Evolutionary conservation across 2,329 filamentous ascomycete species (phyloP).

Genomic region (Plenodomus lindquistii): DNA sequence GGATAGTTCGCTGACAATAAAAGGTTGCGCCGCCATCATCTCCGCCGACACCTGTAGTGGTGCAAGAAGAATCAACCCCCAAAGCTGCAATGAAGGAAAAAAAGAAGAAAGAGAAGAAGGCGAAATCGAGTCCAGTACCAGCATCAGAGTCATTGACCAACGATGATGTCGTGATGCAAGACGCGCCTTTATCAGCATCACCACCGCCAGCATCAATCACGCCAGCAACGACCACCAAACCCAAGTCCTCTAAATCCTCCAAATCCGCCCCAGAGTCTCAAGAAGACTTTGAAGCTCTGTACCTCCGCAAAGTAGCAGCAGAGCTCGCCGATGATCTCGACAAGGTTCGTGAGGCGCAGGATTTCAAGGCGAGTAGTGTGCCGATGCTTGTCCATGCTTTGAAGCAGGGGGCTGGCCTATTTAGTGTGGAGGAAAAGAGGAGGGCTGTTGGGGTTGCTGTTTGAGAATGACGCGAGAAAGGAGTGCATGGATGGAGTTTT

Average conservation of each 20-base stretch:
- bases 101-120: conserved; percentile 17
- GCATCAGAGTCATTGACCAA: conserved; percentile 2
- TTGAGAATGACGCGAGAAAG: not conserved
- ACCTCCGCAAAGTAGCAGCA: conserved; percentile 68
- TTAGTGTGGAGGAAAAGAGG: conserved; percentile 58
- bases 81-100: not conserved
- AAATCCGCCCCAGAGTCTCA: conserved; percentile 5
- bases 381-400: conserved; percentile 69
- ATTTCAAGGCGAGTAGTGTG: conserved; percentile 68
- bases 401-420: conserved; percentile 68
- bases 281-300: conserved; percentile 63
- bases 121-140: conserved; percentile 3
- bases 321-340: conserved; percentile 77
- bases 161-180: conserved; percentile 23
- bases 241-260: not conserved
- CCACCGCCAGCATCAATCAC: conserved; percentile 1
- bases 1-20: not conserved
- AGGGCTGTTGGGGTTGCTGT: conserved; percentile 38
- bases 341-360: conserved; percentile 67
- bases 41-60: not conserved
- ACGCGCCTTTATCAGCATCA: conserved; percentile 12
- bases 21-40: conserved; percentile 5
- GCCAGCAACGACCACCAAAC: conserved; percentile 1
- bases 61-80: conserved; percentile 8
- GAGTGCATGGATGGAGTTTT: not conserved